These are phyloP conservation scores for Vachellia pachyceras DNA, from an alignment of 306 rosid genomes.

Conservation along the genomic window DNA sequence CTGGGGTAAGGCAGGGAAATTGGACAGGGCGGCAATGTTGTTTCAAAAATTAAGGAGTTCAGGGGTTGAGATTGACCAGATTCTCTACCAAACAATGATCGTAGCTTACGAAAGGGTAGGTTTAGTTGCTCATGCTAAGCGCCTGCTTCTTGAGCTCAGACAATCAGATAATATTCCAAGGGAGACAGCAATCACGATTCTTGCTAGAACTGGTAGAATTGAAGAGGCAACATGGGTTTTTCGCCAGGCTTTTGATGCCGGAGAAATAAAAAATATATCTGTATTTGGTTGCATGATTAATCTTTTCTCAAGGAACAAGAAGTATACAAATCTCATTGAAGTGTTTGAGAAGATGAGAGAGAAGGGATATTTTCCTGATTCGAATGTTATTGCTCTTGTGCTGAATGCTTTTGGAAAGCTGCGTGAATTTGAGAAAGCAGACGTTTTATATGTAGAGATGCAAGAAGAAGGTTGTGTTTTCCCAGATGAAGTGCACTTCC, in stretches of 20 bases:
- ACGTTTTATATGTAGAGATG: slow-evolving; percentile 75
- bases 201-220: slow-evolving; percentile 84
- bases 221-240: slow-evolving; percentile 97
- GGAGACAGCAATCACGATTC: slow-evolving; percentile 77
- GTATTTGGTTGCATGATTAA: slow-evolving; percentile 78
- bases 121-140: slow-evolving; percentile 91
- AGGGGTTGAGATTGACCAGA: slow-evolving; percentile 84
- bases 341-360: slow-evolving; percentile 83
- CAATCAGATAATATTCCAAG: slow-evolving; percentile 76
- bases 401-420: slow-evolving; percentile 88
- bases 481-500: slow-evolving; percentile 87
- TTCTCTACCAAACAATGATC: slow-evolving; percentile 92
- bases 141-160: slow-evolving; percentile 81
- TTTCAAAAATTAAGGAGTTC: slow-evolving; percentile 89
- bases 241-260: slow-evolving; percentile 81
- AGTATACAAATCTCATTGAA: slow-evolving; percentile 74
- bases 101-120: slow-evolving; percentile 91
- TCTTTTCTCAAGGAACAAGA: slow-evolving; percentile 74
- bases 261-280: slow-evolving; percentile 70
- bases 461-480: slow-evolving; percentile 82
- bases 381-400: slow-evolving; percentile 82
- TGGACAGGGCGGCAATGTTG: slow-evolving; percentile 83
- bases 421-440: slow-evolving; percentile 79
- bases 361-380: slow-evolving; percentile 76
- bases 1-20: slow-evolving; percentile 92